These are phyloP conservation scores for Cotoneaster glaucophyllus DNA, from an alignment of 306 rosid species.

Conservation along the genomic window DNA sequence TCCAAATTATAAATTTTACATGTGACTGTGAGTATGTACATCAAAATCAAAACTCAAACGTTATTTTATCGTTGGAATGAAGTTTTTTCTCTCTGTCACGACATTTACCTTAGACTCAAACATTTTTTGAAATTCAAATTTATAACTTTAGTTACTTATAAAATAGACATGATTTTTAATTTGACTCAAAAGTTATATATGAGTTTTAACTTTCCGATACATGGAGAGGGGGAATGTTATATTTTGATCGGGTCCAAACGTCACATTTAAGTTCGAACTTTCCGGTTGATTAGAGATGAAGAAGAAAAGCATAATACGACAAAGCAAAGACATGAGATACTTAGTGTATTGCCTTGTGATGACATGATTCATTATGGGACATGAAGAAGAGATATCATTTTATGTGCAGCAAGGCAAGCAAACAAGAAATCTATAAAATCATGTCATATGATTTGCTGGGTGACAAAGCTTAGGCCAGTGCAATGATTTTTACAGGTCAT, in stretches of 20 bases:
- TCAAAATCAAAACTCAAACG: neutral
- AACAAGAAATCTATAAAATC: neutral
- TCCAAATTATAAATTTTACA: too few species aligned
- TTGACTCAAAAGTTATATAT: neutral
- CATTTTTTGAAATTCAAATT: too few species aligned
- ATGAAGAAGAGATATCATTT: conserved; percentile 3
- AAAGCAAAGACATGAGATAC: neutral
- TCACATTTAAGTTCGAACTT: neutral
- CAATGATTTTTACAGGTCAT: conserved; percentile 20
- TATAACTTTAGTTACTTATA: neutral
- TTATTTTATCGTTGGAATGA: neutral
- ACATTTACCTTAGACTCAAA: neutral
- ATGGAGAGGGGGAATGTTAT: too few species aligned
- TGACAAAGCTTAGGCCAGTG: conserved; percentile 13
- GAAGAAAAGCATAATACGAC: neutral
- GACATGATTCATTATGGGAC: neutral
- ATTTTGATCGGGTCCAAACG: too few species aligned
- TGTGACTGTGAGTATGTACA: too few species aligned
- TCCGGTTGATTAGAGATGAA: neutral
- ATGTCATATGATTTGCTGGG: conserved; percentile 5
- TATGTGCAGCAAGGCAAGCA: neutral
- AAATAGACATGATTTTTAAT: neutral
- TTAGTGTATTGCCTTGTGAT: neutral
- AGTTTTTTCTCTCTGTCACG: neutral
- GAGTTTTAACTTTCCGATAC: neutral